A percentile compares a stretch with the other conserved stretches of the same genome.
phyloP scores from a whole-genome alignment of 495 filamentous ascomycete species.

The Aspergillus indologenus region DNA sequence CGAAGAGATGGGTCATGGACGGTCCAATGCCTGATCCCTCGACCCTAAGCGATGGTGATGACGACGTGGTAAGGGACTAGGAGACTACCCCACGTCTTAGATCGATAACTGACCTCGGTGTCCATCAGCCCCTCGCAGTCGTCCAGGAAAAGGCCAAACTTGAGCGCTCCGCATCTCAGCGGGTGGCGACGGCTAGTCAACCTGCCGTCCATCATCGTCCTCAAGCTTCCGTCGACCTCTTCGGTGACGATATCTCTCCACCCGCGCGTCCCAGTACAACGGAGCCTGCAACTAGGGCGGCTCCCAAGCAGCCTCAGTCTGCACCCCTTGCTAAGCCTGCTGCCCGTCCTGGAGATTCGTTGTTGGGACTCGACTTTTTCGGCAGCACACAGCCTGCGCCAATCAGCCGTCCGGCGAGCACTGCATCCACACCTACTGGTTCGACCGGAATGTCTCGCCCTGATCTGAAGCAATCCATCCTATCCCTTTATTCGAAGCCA shows the following conservation, averaged over 20 bases:
- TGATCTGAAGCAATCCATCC: slow-evolving; percentile 93
- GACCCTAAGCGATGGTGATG: slow-evolving; percentile 76
- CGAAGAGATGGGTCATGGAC: slow-evolving; percentile 98
- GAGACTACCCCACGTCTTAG: background rate
- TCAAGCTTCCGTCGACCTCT: slow-evolving; percentile 56
- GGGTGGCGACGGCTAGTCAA: slow-evolving; percentile 41
- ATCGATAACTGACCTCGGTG: slow-evolving; percentile 21
- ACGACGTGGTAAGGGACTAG: slow-evolving; percentile 65
- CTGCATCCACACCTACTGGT: slow-evolving; percentile 56
- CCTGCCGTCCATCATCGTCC: slow-evolving; percentile 38
- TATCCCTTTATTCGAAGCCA: slow-evolving; percentile 89
- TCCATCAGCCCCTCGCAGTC: slow-evolving; percentile 61
- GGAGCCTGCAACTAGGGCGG: slow-evolving; percentile 50
- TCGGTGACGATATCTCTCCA: slow-evolving; percentile 58
- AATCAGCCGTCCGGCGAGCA: slow-evolving; percentile 67
- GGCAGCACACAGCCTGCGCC: slow-evolving; percentile 64
- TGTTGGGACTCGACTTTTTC: slow-evolving; percentile 92
- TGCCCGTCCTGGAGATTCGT: slow-evolving; percentile 72
- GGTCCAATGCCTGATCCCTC: slow-evolving; percentile 88
- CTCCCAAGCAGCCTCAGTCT: slow-evolving; percentile 56
- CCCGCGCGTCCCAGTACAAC: slow-evolving; percentile 66
- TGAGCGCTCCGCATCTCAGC: slow-evolving; percentile 57
- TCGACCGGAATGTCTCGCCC: slow-evolving; percentile 70
- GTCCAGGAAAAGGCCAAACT: slow-evolving; percentile 71
- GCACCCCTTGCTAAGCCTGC: slow-evolving; percentile 50